Evolutionary conservation across 1,139 yeast species (phyloP).

Genomic region (Yamadazyma atmosphaerica): DNA sequence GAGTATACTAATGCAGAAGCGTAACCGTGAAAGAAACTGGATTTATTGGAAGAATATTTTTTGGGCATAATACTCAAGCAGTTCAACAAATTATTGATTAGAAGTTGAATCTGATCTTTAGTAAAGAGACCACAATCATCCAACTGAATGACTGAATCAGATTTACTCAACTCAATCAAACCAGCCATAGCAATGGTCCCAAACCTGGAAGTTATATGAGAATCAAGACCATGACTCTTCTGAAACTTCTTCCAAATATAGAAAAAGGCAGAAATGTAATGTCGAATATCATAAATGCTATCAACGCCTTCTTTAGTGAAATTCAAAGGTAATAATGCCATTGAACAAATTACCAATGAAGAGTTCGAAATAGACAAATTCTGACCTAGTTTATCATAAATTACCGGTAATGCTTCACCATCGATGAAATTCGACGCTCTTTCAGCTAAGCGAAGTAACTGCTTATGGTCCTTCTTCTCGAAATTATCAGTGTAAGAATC

Average conservation of each 20-base stretch:
- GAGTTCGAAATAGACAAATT: conserved; percentile 59
- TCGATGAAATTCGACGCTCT: conserved; percentile 49
- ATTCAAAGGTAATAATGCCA: conserved; percentile 53
- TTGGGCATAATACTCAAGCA: conserved; percentile 48
- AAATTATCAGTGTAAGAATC: conserved; percentile 32
- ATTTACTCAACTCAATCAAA: conserved; percentile 31
- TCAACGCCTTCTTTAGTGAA: conserved; percentile 24
- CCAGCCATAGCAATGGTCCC: conserved; percentile 62
- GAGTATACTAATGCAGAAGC: conserved; percentile 68
- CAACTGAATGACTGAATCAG: conserved; percentile 17
- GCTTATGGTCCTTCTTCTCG: conserved; percentile 45
- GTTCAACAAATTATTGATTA: conserved; percentile 58
- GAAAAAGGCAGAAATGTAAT: conserved; percentile 65
- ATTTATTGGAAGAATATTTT: conserved; percentile 39
- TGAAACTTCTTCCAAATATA: conserved; percentile 71
- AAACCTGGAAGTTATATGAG: conserved; percentile 64
- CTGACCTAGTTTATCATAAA: conserved; percentile 41
- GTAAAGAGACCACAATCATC: conserved; percentile 61
- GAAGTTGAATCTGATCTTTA: conserved; percentile 55
- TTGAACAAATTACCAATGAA: conserved; percentile 55
- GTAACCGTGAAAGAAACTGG: conserved; percentile 55
- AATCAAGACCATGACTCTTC: conserved; percentile 60
- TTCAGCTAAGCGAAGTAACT: conserved; percentile 45
- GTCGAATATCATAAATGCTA: conserved; percentile 44
- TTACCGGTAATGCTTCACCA: conserved; percentile 33